These are phyloP conservation scores for Orbilia quercus DNA, from an alignment of 2,329 filamentous ascomycete species.

Conservation along the genomic window DNA sequence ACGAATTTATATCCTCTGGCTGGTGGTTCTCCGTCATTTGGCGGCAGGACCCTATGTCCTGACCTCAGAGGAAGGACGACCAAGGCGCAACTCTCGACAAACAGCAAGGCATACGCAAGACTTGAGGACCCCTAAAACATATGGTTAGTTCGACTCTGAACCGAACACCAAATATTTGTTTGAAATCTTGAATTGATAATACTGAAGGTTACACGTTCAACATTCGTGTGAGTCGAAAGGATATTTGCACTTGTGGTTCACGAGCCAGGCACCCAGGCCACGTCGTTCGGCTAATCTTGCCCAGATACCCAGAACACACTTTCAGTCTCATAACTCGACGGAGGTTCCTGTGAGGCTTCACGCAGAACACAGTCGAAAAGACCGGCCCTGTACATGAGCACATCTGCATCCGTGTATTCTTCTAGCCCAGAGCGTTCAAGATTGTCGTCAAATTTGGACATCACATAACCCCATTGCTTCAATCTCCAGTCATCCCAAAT, in stretches of 20 bases:
- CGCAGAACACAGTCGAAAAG: slow-evolving; percentile 1
- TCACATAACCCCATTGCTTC: slow-evolving; percentile 25
- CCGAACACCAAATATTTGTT: too few relatives aligned
- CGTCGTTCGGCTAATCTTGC: background rate
- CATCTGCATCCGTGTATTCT: background rate
- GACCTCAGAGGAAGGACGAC: too few relatives aligned
- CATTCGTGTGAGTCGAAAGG: background rate
- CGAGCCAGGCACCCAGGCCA: background rate
- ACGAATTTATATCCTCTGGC: too few relatives aligned
- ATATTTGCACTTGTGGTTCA: background rate
- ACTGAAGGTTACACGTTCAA: too few relatives aligned
- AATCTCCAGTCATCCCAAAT: slow-evolving; percentile 50
- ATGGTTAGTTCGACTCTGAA: too few relatives aligned
- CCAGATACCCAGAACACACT: background rate
- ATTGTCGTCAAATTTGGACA: slow-evolving; percentile 13
- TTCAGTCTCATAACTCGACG: background rate
- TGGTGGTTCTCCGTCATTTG: too few relatives aligned
- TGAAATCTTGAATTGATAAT: too few relatives aligned
- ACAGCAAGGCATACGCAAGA: too few relatives aligned
- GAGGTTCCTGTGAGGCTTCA: background rate
- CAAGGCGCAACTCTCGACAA: too few relatives aligned
- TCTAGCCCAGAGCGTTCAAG: background rate
- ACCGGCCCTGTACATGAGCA: background rate
- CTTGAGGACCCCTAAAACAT: too few relatives aligned
- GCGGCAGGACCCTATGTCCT: too few relatives aligned